phyloP scores from a whole-genome alignment of 2,329 filamentous ascomycete genomes.

The Fusarium pseudonygamai region DNA sequence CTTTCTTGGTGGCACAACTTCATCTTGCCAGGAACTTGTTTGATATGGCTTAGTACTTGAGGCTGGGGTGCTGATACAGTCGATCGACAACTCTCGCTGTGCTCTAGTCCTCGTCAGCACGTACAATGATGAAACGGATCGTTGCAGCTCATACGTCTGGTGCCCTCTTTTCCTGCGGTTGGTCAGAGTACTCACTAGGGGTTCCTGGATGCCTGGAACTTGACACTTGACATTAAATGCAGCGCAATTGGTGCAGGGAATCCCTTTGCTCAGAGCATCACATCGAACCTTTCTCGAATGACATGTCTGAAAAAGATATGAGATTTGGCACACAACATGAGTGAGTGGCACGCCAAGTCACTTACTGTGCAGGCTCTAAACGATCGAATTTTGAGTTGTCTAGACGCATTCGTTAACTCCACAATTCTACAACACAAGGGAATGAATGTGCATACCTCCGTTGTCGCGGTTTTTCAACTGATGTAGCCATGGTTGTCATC shows the following conservation, averaged over 20 bases:
- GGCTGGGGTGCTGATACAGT: rapidly evolving
- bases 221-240: background rate
- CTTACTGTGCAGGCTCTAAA: background rate
- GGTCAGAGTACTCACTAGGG: background rate
- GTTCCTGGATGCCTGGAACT: background rate
- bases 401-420: background rate
- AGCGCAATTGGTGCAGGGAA: background rate
- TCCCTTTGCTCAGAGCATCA: background rate
- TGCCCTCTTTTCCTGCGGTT: background rate
- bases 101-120: background rate
- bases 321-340: background rate
- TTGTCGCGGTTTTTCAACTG: background rate
- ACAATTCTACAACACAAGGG: no score
- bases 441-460: background rate
- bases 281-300: background rate
- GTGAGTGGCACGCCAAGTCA: rapidly evolving
- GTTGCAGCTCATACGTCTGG: background rate
- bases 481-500: background rate
- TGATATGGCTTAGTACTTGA: background rate
- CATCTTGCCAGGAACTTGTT: rapidly evolving
- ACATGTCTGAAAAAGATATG: background rate
- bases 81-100: background rate
- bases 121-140: background rate
- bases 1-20: background rate
- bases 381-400: background rate